Percentiles rank a stretch among this genome's conserved stretches.
These are phyloP conservation scores for Barnettozyma vustinii DNA, from an alignment of 805 yeast genomes.

Conservation along the genomic window DNA sequence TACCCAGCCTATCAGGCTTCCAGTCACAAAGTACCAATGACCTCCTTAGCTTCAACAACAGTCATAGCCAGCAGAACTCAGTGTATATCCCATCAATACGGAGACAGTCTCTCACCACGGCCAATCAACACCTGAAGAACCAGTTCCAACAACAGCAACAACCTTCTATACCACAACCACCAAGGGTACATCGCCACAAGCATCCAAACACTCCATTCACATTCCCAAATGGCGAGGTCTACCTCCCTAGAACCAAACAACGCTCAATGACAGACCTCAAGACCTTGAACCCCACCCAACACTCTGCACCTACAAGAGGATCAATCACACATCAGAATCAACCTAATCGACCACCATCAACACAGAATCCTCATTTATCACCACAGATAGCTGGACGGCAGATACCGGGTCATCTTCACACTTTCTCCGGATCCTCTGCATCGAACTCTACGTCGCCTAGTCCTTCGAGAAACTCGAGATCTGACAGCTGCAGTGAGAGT, in stretches of 20 bases:
- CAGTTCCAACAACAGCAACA: slow-evolving; percentile 5
- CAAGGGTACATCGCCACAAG: slow-evolving; percentile 12
- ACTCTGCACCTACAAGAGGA: not conserved
- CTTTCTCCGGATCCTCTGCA: not conserved
- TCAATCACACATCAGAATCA: not conserved
- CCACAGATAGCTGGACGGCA: not conserved
- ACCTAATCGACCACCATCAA: not conserved
- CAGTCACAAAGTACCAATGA: slow-evolving; percentile 4
- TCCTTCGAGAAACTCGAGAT: slow-evolving; percentile 24
- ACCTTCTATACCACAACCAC: not conserved
- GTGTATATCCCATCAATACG: slow-evolving; percentile 7
- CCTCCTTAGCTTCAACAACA: not conserved
- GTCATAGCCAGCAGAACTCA: not conserved
- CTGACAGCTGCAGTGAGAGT: slow-evolving; percentile 22
- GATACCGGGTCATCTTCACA: not conserved
- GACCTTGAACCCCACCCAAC: slow-evolving; percentile 3
- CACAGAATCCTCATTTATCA: not conserved
- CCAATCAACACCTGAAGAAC: not conserved
- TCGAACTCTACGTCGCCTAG: slow-evolving; percentile 23
- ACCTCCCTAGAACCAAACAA: slow-evolving; percentile 25
- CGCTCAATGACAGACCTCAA: slow-evolving; percentile 13
- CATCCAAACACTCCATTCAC: slow-evolving; percentile 20
- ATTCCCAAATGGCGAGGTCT: slow-evolving; percentile 27
- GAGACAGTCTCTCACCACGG: not conserved
- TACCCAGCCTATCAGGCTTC: not conserved